Evolutionary conservation across 148 eudicot genomes (phyloP), one percentile per base, ranked within the genome.

Genomic region (Nepenthes gracilis): DNA sequence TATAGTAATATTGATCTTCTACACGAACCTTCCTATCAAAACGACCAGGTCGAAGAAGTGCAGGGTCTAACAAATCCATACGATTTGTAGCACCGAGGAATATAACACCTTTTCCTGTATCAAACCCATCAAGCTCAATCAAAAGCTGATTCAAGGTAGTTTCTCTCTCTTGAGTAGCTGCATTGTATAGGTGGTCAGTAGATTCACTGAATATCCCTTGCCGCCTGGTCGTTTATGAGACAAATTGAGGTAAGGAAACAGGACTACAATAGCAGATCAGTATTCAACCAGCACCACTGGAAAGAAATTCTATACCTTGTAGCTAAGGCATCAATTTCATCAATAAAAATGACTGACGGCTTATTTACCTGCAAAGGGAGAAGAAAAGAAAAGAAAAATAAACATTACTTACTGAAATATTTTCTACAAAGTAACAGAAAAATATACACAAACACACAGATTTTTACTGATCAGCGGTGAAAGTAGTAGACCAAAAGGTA

Each of bases 31-130:
- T 91, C 60, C 97, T 87, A 80, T 91, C 97, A 81, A 91, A 91
- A 68, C 97, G 95, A 59, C 97, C 97, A 8, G 97, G 97, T 40
- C 97, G 88, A 73, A 91, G 97, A 71, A 91, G 96, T 32, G 97
- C 97, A 63, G 97, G 97, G 68, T 91, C 97, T 59, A 91, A 75
- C 70, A 91, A 74, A 83, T 91, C 97, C 85, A 32, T 91, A 34
- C 97, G 72, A 70, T 91, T 91, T 55, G 97, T 91, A 66, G 97
- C 97, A 73, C 96, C 97, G 67, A 91, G 72, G 72, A 91, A 91
- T 62, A 91, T 87, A 61, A 91, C 96, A 73, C 97, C 97, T 79
- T 91, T 91, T 43, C 97, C 93, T 13, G 97, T 91, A 77, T 91
- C 97, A 74, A 91, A 91, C 38, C 97, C 97, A 72, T 91, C 97